These are phyloP conservation scores for Cryptosporidium bovis DNA, from an alignment of 169 alveolate species.

Conservation along the genomic window DNA sequence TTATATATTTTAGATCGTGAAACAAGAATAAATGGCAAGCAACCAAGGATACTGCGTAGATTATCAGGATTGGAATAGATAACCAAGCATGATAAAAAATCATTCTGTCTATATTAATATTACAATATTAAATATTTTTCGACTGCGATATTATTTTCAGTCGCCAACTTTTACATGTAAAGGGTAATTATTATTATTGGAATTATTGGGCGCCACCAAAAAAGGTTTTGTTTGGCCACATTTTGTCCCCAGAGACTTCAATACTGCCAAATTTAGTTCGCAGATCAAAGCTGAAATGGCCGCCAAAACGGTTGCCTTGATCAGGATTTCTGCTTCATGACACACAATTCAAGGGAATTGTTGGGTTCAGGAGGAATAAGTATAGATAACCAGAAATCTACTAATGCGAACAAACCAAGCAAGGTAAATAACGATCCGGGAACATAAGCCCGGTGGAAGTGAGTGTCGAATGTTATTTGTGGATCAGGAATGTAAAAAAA, in stretches of 20 bases:
- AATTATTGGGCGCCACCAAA: constrained; percentile 27
- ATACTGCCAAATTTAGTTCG: constrained; percentile 52
- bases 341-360: too few species aligned
- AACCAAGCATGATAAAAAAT: constrained; percentile 19
- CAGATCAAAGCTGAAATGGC: too few species aligned
- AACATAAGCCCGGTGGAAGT: too few species aligned
- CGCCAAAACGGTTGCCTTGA: too few species aligned
- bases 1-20: background rate
- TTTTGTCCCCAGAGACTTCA: constrained; percentile 33
- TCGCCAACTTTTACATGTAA: background rate
- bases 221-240: constrained; percentile 27
- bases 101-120: constrained; percentile 25
- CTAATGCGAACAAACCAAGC: too few species aligned
- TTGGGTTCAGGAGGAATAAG: too few species aligned
- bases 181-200: background rate
- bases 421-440: too few species aligned
- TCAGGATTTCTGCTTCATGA: too few species aligned
- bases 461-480: too few species aligned
- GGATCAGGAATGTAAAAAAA: too few species aligned
- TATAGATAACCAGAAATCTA: too few species aligned
- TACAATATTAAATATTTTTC: background rate
- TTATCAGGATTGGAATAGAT: constrained; percentile 7
- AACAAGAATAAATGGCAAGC: constrained; percentile 44
- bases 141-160: background rate
- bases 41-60: constrained; percentile 18